Evolutionary conservation across 2,329 filamentous ascomycete species (phyloP), one percentile per base, ranked within the genome.

Genomic region (Lomentospora prolificans): DNA sequence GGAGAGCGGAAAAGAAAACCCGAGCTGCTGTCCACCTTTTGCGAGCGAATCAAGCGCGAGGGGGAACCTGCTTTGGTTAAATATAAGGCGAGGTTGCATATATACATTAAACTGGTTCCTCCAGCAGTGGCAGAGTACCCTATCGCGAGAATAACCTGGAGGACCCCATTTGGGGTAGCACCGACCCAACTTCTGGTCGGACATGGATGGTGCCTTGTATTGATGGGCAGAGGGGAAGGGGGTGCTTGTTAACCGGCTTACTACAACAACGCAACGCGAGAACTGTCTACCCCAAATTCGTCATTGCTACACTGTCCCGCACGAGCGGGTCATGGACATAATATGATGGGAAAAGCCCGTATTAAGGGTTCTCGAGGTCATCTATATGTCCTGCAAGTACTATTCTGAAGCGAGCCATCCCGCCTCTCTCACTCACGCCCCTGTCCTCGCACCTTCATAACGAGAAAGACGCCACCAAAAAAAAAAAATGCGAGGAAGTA

Each of bases 51-150:
- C 17, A 19, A 25, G 22, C 7, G 44, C 44, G 44, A 48, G 44
- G 44, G 36, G 52, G 36, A 4, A n/a, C 17, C 24, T 44, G 36
- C 52, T 44, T 28, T 54, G 52, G 52, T 44, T 54, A 46, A 54
- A 54, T 54, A 28, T 30, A 44, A 44, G 52, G 52, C 24, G 41
- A 54, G 39, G n/a, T 44, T 54, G 28, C 52, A 46, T 46, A 46
- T 54, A 54, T 46, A 27, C 52, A 54, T 46, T 30, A 54, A 54
- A 44, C 36, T 28, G 8, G 41, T 17, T 14, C 24, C 44, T 27
- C 28, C 24, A 25, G 33, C 36, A 14, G 36, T 54, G 27, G 7
- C 24, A 27, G 17, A 33, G 30, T 12, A 33, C 6, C 30, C 30
- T 6, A 12, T 12, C 7, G 30, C 12, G 30, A 33, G 6, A 33